Evolutionary conservation across 176 grass and related monocot genomes (phyloP), one percentile per base, ranked within the genome.

Genomic region (Avena insularis): DNA sequence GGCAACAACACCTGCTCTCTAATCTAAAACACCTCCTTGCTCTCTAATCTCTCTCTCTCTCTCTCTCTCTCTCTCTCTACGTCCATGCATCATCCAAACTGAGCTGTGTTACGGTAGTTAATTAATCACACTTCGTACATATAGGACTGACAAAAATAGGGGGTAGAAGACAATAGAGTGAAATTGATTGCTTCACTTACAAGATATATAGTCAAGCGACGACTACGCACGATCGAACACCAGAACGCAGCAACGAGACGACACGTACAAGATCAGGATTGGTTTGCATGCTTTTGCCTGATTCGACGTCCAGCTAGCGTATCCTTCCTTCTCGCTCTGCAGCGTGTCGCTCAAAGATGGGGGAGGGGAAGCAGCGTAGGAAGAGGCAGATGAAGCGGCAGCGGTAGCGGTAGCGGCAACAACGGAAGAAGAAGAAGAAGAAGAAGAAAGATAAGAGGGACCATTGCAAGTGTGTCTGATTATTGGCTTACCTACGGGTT

Each of bases 191-290:
- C 27, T 36, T 71, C 54, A 75, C 75, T 61, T 80, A 25, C 47
- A 79, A 61, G 70, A 31, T 55, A 16, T 29, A 75, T 10, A 57
- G 25, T 11, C 31, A 77, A 82, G 48, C 16, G 55, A 43, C 10
- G 33, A 35, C 40, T 20, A 43, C n/a, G 31, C 33, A 20, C 9
- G 31, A 78, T 31, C 23, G 0, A 75, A 16, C 47, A 58, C 75
- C 3, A 57, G 50, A 36, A 65, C 68, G 16, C 60, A 48, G 49
- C 35, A 88, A 66, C 11, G 25, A 38, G 86, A 40, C 17, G 36
- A 77, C 80, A 76, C 49, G 48, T 67, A 82, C 58, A 45, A 31
- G 49, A 77, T 50, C 50, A 70, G 49, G 25, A 66, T 78, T 67
- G 73, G 33, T 19, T 54, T 77, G 45, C 72, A 51, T 77, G 46